These are phyloP conservation scores for Leucocoprinus leucothites DNA, from an alignment of 768 basidiomycete species.

Conservation along the genomic window DNA sequence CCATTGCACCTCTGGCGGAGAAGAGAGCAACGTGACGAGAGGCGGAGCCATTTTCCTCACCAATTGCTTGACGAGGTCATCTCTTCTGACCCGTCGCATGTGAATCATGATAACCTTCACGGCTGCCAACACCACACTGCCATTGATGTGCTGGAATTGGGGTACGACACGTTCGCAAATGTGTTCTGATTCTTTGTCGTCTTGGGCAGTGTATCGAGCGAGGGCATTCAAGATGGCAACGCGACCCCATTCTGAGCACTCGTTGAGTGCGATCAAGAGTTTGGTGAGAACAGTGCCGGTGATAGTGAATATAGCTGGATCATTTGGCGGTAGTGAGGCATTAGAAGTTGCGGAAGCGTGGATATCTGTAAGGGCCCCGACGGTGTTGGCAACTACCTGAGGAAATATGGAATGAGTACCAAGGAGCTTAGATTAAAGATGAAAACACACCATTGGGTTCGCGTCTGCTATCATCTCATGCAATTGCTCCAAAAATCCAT, in stretches of 20 bases:
- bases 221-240: constrained; percentile 90
- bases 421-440: not conserved
- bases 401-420: constrained; percentile 1
- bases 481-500: constrained; percentile 86
- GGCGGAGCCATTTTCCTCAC: constrained; percentile 98
- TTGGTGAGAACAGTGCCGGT: constrained; percentile 83
- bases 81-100: constrained; percentile 76
- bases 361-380: constrained; percentile 90
- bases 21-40: constrained; percentile 90
- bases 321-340: constrained; percentile 51
- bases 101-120: constrained; percentile 99
- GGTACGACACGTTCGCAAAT: constrained; percentile 98
- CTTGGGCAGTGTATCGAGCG: constrained; percentile 76
- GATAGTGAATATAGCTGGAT: constrained; percentile 75
- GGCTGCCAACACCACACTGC: constrained; percentile 93
- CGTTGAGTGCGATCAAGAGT: constrained; percentile 91
- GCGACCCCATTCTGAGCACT: constrained; percentile 99
- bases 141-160: constrained; percentile 97
- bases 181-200: constrained; percentile 96
- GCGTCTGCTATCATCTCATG: constrained; percentile 93
- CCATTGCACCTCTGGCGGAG: constrained; percentile 98
- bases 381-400: constrained; percentile 96
- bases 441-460: constrained; percentile 82
- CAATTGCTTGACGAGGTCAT: constrained; percentile 82
- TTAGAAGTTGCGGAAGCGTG: constrained; percentile 66